phyloP scores from a whole-genome alignment of 805 yeast genomes.

The Wickerhamomyces silvicola region DNA sequence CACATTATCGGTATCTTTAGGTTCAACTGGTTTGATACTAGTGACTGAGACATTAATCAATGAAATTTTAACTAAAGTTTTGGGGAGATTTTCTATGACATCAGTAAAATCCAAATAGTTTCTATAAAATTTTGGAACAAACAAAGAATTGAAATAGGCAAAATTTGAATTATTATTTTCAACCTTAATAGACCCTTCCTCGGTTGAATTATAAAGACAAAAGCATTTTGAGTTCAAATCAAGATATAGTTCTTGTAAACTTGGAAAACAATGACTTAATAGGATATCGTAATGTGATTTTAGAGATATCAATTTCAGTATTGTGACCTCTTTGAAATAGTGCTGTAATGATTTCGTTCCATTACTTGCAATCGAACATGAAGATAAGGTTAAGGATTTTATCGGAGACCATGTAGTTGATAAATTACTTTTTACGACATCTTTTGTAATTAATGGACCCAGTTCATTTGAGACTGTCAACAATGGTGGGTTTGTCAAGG shows the following conservation, averaged over 20 bases:
- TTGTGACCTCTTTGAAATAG: slow-evolving; percentile 35
- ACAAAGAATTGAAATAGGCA: slow-evolving; percentile 21
- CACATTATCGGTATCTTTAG: slow-evolving; percentile 19
- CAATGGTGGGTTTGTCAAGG: slow-evolving; percentile 25
- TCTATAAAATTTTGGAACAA: slow-evolving; percentile 23
- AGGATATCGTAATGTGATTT: slow-evolving; percentile 41
- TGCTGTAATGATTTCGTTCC: slow-evolving; percentile 30
- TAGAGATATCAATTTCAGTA: slow-evolving; percentile 32
- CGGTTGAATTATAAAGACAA: slow-evolving; percentile 16
- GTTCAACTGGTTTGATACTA: slow-evolving; percentile 19
- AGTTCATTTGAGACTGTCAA: slow-evolving; percentile 19
- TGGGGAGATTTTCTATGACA: slow-evolving; percentile 14
- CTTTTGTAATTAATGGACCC: slow-evolving; percentile 17
- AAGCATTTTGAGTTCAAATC: slow-evolving; percentile 46
- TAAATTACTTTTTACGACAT: slow-evolving; percentile 12
- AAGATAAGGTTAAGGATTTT: slow-evolving; percentile 24
- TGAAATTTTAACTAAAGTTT: slow-evolving; percentile 8
- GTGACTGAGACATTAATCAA: slow-evolving; percentile 21
- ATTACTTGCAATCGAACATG: slow-evolving; percentile 30
- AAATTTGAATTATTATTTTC: slow-evolving; percentile 20
- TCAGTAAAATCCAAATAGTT: slow-evolving; percentile 17
- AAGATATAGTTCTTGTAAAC: slow-evolving; percentile 32
- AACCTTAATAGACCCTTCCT: slow-evolving; percentile 12
- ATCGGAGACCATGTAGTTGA: slow-evolving; percentile 27
- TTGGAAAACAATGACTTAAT: slow-evolving; percentile 39